Base-by-base conservation (phyloP, 805 yeast species). In the Starmerella sirachaensis region DNA sequence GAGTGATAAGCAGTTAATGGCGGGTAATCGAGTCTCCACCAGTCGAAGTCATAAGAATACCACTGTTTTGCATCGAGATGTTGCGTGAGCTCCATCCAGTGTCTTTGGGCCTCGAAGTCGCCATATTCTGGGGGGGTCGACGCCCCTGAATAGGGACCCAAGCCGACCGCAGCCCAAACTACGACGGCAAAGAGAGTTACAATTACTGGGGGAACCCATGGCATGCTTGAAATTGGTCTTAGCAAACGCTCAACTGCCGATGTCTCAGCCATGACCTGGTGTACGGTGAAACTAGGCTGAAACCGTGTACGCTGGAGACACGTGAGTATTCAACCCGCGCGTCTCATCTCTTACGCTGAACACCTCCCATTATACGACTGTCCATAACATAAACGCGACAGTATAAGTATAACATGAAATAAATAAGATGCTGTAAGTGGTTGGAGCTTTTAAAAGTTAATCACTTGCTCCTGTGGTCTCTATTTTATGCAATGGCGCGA, bases 1-100 rank as follows among this genome's bases (percentile, higher is more conserved):
- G 93, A 84, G 55, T 91, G 97, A 56, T 70, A 86, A 0, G 97
- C 98, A 0, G 98, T 88, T 45, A 91, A 63, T 6, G 97, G 97
- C 1, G 99, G 99, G 57, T 91, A 91, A 58, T 91, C 98, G 24
- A 91, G 65, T 1, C 97, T 95, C 97, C 98, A 91, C 62, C 88
- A 85, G 48, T 76, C 74, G 31, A 85, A 65, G 55, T 91, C 95
- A 57, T 75, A 84, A 62, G 69, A 81, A 55, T 91, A 91, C 98
- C 98, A 91, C 45, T 78, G 49, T 0, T 62, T 58, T 1, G 83
- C 58, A 0, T 94, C 91, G 33, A 86, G 57, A 49, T 76, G 74
- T 27, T 67, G 74, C 0, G 97, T 88, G 37, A 88, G 65, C 56
- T 91, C 98, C 72, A 91, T 69, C 98, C 98, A 91, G 58, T 88